A percentile compares a stretch with the other conserved stretches of the same genome.
Conservation (phyloP, 441 rosid species). For the Flueggea neowawraea region DNA sequence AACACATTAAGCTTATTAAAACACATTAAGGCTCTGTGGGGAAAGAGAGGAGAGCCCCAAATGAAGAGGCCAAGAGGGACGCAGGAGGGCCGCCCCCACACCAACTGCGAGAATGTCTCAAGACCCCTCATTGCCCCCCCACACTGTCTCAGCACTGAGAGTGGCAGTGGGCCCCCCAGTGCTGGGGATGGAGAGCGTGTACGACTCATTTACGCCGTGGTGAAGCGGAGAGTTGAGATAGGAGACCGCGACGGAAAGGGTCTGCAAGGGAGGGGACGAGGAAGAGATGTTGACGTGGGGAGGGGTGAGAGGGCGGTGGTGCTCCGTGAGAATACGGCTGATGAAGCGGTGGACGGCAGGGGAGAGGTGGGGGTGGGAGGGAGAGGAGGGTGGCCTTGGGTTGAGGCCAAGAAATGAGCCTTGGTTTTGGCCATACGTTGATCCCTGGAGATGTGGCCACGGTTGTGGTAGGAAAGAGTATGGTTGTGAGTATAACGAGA, state of each 20-base stretch:
- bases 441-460: background rate
- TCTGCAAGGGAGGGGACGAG: conserved; percentile 30
- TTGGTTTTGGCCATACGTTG: conserved; percentile 72
- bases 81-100: conserved; percentile 51
- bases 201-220: conserved; percentile 73
- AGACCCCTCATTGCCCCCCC: conserved; percentile 96
- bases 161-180: conserved; percentile 19
- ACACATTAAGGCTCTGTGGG: no score
- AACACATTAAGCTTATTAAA: no score
- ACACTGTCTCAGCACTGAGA: conserved; percentile 49
- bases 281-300: conserved; percentile 31
- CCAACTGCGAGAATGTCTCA: conserved; percentile 80
- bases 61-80: conserved; percentile 44
- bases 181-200: conserved; percentile 47
- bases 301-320: conserved; percentile 42
- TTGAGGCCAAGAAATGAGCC: conserved; percentile 48
- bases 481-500: no score
- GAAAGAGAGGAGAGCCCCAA: conserved; percentile 57
- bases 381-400: conserved; percentile 38
- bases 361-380: conserved; percentile 43
- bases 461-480: no score
- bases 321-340: conserved; percentile 42
- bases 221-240: conserved; percentile 51
- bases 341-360: conserved; percentile 49
- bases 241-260: conserved; percentile 36